Evolutionary conservation across 192 early-diverging fungal species (phyloP), one percentile per base, ranked within the genome.

Genomic region (Backusella parvicylindrica): DNA sequence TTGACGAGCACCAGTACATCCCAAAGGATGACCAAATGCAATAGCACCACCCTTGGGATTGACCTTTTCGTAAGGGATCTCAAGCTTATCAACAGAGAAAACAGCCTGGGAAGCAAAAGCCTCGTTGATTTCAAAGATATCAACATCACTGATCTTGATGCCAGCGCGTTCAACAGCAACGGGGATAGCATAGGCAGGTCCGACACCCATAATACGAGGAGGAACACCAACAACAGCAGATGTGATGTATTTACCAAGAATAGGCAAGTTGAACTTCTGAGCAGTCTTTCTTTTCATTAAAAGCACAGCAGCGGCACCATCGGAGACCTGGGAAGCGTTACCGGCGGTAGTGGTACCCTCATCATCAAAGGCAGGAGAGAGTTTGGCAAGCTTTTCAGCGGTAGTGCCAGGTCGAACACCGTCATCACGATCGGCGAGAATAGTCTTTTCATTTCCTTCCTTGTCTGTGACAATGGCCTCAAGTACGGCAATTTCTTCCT

Each of bases 41-140:
- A 98, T 96, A 32, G 98, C 97, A 64, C 98, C 98, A 72, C 98
- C 98, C 81, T 91, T 90, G n/a, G 93, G 88, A 75, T 99, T 99
- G 68, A 98, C 88, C 63, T 94, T 94, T n/a, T 91, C 91, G 8
- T 80, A 77, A 36, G 79, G 82, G 60, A 98, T 80, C 28, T 83
- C 87, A 38, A 98, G 79, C 80, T 94, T 91, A 73, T 87, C 86
- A 83, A 97, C 97, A 64, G 96, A 95, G 28, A 95, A 86, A 7
- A 91, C 91, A 13, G 94, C 93, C 0, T 92, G 91, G 12, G 93
- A 90, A 77, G 66, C 66, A 35, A 95, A 95, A 18, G 93, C 93
- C 79, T 95, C 93, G 81, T 95, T 95, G 76, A 95, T 84, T 84
- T 95, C 93, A 66, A 89, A 89, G 70, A 88, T 94, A 63, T 94